Conservation (phyloP, 768 basidiomycete genomes). For the Leccinum imitatum region DNA sequence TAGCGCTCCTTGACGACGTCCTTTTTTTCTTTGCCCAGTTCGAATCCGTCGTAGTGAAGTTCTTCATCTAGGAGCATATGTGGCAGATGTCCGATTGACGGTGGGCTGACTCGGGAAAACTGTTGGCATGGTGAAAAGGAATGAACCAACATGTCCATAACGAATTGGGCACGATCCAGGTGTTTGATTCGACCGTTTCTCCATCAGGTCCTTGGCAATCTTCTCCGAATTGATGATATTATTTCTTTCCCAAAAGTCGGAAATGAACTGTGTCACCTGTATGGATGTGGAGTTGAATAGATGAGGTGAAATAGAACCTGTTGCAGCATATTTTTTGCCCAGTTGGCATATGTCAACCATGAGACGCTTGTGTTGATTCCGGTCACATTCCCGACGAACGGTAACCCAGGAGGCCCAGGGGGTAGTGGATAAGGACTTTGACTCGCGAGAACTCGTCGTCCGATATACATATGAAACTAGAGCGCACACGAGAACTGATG, state of each 20-base stretch:
- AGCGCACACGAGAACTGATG: too few species aligned
- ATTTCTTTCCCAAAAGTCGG: neutral
- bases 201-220: neutral
- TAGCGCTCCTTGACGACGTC: too few species aligned
- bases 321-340: neutral
- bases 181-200: neutral
- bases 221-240: neutral
- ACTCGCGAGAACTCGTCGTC: neutral
- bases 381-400: neutral
- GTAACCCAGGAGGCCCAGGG: neutral
- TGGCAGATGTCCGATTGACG: too few species aligned
- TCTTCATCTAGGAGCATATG: too few species aligned
- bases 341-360: neutral
- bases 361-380: neutral
- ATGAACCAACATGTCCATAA: neutral
- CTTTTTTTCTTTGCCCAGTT: too few species aligned
- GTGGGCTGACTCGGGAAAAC: too few species aligned
- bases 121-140: neutral
- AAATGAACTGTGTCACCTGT: neutral
- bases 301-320: neutral
- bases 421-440: neutral
- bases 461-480: too few species aligned
- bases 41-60: too few species aligned
- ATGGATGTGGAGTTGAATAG: neutral
- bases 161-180: neutral